Base-by-base conservation (phyloP, 352 stramenopile genomes). In the Phytophthora vignae region DNA sequence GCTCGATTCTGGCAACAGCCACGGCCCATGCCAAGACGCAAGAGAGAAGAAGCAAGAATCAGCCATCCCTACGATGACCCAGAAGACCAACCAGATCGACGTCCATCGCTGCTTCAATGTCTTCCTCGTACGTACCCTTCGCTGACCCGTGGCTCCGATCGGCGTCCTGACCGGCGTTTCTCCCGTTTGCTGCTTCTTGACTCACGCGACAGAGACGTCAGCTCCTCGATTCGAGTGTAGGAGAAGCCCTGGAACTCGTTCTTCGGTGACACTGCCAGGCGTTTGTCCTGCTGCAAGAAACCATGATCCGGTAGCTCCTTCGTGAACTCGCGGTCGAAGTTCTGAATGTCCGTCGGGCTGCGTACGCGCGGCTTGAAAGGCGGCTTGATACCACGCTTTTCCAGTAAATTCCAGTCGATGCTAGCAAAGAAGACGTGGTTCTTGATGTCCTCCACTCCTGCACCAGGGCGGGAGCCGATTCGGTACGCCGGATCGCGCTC, bases 281-380 rank as follows among this genome's bases (percentile, higher is more conserved):
- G 86, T 55, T 87, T 88, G 64, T 95, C 88, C 76, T 94, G 86
- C 81, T 95, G 76, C 11, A 93, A 69, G 61, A 93, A 93, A 42
- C 77, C 77, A 54, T 94, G 84, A 69, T 94, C 87, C n/a, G 87
- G 86, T 9, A 85, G 73, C 55, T 96, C 88, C 64, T 92, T 92
- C 21, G 90, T 96, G 58, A 96, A 96, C 68, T 96, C 88, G 62
- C 91, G 89, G 66, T 96, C 90, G 67, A 96, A 96, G 67, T 96
- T 96, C 77, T 96, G 88, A 54, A 95, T 91, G 56, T 96, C 90
- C 5, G 88, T 96, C 0, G 86, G 82, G 22, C 82, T 83, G 31
- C 87, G 83, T 44, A 96, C 85, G 31, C 90, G 88, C 48, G 90
- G 88, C 78, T 96, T 95, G 78, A 96, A 96, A 19, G 88, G 88